A percentile compares a stretch with the other conserved stretches of the same genome.
Evolutionary conservation across 2,329 filamentous ascomycete genomes (phyloP).

Genomic region (Pseudogymnoascus sp.): DNA sequence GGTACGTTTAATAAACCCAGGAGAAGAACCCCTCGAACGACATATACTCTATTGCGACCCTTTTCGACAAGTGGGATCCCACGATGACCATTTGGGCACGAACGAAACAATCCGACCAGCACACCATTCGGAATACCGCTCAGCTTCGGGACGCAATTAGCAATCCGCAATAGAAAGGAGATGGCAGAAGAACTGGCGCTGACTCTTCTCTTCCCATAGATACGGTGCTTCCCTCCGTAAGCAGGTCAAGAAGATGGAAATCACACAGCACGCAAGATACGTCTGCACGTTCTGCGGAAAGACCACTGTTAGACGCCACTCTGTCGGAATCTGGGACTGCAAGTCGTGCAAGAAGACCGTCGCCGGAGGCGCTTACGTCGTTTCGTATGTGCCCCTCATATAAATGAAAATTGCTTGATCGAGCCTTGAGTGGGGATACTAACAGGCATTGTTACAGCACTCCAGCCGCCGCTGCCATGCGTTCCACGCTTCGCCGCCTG

Average conservation of each 20-base stretch:
- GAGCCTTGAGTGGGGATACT: neutral
- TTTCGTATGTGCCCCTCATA: constrained; percentile 66
- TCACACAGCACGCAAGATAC: constrained; percentile 96
- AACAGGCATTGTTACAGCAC: constrained; percentile 47
- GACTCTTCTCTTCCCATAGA: constrained; percentile 38
- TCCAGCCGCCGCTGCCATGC: constrained; percentile 84
- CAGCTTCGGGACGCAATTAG: neutral
- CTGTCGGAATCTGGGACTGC: constrained; percentile 97
- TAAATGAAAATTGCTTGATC: constrained; percentile 6
- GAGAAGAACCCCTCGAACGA: constrained; percentile 19
- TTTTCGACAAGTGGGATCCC: constrained; percentile 9
- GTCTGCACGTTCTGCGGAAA: constrained; percentile 99
- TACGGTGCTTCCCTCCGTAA: constrained; percentile 99
- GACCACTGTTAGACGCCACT: constrained; percentile 81
- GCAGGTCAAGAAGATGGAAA: constrained; percentile 99
- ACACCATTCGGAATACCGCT: neutral
- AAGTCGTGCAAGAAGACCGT: constrained; percentile 89
- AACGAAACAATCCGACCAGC: neutral
- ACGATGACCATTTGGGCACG: constrained; percentile 8
- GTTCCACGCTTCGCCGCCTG: constrained; percentile 93
- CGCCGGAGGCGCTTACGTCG: constrained; percentile 87
- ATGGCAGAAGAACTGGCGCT: constrained; percentile 1
- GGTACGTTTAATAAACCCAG: constrained; percentile 48
- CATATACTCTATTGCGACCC: constrained; percentile 10
- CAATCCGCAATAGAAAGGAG: neutral